Evolutionary conservation across 352 stramenopile genomes (phyloP), one percentile per base, ranked within the genome.

Genomic region (Phytopythium vexans): DNA sequence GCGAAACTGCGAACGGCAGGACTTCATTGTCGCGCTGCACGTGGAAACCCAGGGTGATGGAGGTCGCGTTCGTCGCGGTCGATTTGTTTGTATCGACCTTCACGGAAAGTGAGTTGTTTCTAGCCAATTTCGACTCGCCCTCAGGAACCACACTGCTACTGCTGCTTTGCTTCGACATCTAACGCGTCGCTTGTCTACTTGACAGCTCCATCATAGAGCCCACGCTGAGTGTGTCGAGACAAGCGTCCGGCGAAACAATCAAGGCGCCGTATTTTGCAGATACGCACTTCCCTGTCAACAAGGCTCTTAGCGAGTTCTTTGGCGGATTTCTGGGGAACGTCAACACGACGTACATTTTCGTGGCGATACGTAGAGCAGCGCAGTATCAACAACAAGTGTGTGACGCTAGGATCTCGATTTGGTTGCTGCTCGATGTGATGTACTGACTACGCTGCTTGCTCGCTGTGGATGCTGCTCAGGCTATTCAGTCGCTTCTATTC

Each of bases 401-500:
- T 47, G n/a, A 6, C 11, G 16, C 40, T 15, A 10, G 39, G 6
- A 15, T 12, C 11, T 21, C 21, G 32, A 2, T 6, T 9, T 3
- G 15, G 33, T 7, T 21, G 3, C 16, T 36, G 5, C 9, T 14
- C 33, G 12, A 52, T 35, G 3, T 9, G 14, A 14, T 33, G 33
- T 44, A 4, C 8, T 9, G 37, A 32, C 12, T 35, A 34, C 10
- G 10, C 34, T 56, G 8, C 3, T 35, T n/a, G 31, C 14, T 42
- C 14, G 7, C 57, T 32, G 6, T 48, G 14, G 33, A 9, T n/a
- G 39, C 8, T 40, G 27, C 38, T 27, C 59, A 92, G 79, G 82
- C 80, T 4, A 90, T 93, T 39, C 80, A 90, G 39, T 82, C 78
- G 10, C 58, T 93, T 8, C 49, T 93, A 62, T 93, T 89, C 51